These are phyloP conservation scores for Populus hybrid DNA, from an alignment of 441 rosid species.

Conservation along the genomic window DNA sequence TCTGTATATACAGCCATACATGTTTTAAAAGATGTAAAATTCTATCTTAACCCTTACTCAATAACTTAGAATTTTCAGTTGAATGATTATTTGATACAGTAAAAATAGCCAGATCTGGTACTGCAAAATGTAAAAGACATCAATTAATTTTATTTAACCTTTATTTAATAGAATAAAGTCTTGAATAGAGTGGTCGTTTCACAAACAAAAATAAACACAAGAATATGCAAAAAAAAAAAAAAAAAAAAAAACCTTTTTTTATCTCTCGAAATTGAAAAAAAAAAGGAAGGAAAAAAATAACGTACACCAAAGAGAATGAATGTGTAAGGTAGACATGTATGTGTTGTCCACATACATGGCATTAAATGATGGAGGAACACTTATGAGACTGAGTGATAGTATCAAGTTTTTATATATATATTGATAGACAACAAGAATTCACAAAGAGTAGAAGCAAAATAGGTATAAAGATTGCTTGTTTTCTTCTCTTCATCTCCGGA, in stretches of 20 bases:
- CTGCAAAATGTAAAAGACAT: too few relatives aligned
- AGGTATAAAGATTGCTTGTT: slow-evolving; percentile 32
- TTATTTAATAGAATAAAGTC: too few relatives aligned
- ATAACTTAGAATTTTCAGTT: background rate
- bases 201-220: too few relatives aligned
- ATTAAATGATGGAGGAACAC: slow-evolving; percentile 27
- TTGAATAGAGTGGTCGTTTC: too few relatives aligned
- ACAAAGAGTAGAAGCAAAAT: slow-evolving; percentile 22
- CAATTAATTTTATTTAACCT: too few relatives aligned
- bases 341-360: slow-evolving; percentile 23
- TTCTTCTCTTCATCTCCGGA: slow-evolving; percentile 37
- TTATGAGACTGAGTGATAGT: background rate
- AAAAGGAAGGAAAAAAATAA: background rate
- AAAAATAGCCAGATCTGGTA: background rate
- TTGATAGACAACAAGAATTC: slow-evolving; percentile 13
- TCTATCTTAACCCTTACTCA: too few relatives aligned
- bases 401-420: slow-evolving; percentile 1
- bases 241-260: too few relatives aligned
- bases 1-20: too few relatives aligned
- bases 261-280: background rate
- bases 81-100: background rate
- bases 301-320: background rate
- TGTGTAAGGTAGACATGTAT: slow-evolving; percentile 20
- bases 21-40: background rate
- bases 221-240: too few relatives aligned